Evolutionary conservation across 2,329 filamentous ascomycete species (phyloP).

Genomic region (Penicillium sp.): DNA sequence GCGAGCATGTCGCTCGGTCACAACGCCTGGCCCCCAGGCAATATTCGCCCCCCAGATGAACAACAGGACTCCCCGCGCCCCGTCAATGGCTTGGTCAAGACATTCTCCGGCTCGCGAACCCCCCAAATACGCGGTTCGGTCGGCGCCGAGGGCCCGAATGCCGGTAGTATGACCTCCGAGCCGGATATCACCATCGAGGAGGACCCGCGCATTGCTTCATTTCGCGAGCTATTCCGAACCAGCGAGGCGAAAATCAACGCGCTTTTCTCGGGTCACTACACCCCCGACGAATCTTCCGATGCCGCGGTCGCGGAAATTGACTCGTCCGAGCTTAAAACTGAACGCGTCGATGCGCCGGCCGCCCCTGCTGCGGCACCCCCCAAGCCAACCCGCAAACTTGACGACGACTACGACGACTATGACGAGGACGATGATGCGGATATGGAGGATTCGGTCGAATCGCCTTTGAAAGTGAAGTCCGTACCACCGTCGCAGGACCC

Average conservation of each 20-base stretch:
- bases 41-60: conserved; percentile 64
- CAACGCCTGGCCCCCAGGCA: conserved; percentile 66
- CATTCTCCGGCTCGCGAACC: conserved; percentile 45
- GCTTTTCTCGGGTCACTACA: conserved; percentile 62
- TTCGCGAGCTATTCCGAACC: conserved; percentile 74
- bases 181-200: conserved; percentile 66
- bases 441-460: conserved; percentile 48
- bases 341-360: conserved; percentile 53
- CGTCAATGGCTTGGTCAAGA: conserved; percentile 46
- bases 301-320: conserved; percentile 54
- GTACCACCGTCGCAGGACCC: conserved; percentile 55
- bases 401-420: conserved; percentile 74
- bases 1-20: conserved; percentile 66
- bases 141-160: conserved; percentile 48
- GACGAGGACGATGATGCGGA: conserved; percentile 63
- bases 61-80: conserved; percentile 40
- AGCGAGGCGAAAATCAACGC: conserved; percentile 74
- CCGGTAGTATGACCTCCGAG: conserved; percentile 51
- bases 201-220: conserved; percentile 67
- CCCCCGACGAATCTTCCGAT: conserved; percentile 31
- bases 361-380: conserved; percentile 44
- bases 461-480: conserved; percentile 55
- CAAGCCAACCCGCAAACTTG: conserved; percentile 71
- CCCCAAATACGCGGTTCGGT: conserved; percentile 46
- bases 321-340: conserved; percentile 25